Evolutionary conservation across 1,139 yeast species (phyloP).

Genomic region (Kazachstania sp.): DNA sequence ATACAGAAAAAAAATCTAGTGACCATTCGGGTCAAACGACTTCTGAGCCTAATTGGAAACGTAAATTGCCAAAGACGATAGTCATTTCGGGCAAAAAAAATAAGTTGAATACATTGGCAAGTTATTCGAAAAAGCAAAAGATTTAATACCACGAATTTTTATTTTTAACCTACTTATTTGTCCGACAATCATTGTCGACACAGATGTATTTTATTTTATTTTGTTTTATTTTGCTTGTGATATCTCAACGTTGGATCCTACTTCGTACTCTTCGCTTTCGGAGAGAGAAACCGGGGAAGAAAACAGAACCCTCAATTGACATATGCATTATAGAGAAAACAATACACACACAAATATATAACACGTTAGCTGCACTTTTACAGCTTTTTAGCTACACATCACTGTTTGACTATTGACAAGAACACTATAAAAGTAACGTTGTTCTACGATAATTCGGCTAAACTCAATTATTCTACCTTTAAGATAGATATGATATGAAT

Average conservation of each 20-base stretch:
- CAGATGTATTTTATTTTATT: too few species aligned
- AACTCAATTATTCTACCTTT: not conserved
- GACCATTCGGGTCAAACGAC: not conserved
- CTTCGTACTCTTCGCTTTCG: too few species aligned
- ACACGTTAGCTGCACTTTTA: not conserved
- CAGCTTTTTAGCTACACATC: too few species aligned
- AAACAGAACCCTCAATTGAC: too few species aligned
- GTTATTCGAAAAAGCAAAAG: conserved; percentile 9
- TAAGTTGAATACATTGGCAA: conserved; percentile 6
- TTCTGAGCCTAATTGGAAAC: conserved; percentile 15
- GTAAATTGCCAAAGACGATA: conserved; percentile 21
- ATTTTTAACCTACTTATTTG: too few species aligned
- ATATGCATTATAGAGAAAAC: too few species aligned
- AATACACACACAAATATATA: too few species aligned
- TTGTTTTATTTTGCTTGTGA: too few species aligned
- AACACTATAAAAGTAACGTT: not conserved
- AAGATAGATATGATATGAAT: conserved; percentile 1
- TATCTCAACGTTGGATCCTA: too few species aligned
- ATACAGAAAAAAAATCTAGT: not conserved
- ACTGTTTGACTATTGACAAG: not conserved
- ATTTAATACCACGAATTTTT: not conserved
- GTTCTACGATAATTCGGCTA: not conserved
- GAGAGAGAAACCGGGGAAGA: too few species aligned
- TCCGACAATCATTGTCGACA: too few species aligned
- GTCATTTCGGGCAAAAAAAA: conserved; percentile 10